phyloP scores from a whole-genome alignment of 75 land plant genomes.

The Pinus albicaulis region DNA sequence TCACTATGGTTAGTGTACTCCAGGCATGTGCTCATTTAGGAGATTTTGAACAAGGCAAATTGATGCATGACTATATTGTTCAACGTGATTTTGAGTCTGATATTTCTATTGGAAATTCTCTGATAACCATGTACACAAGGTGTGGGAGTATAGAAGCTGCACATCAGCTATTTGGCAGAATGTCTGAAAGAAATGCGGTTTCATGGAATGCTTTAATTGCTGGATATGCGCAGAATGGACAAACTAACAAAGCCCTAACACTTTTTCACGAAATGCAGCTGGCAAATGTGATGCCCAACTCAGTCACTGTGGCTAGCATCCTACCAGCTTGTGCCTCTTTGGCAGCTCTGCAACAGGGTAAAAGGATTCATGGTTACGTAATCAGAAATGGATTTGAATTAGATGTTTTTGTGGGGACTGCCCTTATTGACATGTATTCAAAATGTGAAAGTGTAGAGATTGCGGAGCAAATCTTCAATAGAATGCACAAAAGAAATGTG shows the following conservation, averaged over 20 bases:
- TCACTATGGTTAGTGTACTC: background rate
- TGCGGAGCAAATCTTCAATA: constrained; percentile 11
- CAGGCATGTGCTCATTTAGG: background rate
- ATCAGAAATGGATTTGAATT: constrained; percentile 6
- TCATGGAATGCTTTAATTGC: constrained; percentile 21
- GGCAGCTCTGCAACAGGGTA: constrained; percentile 5
- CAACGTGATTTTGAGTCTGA: background rate
- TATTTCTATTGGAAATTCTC: background rate
- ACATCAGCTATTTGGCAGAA: constrained; percentile 3
- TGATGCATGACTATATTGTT: background rate
- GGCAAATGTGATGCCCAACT: constrained; percentile 3
- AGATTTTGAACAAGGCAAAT: background rate
- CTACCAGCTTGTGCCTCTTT: constrained; percentile 2
- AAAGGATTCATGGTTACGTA: constrained; percentile 9
- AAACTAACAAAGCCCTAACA: constrained; percentile 6
- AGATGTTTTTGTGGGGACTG: constrained; percentile 9
- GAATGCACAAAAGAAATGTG: constrained; percentile 2
- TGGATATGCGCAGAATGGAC: constrained; percentile 5
- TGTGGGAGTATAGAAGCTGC: constrained; percentile 20
- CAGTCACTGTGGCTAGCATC: background rate
- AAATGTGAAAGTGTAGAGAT: constrained; percentile 19
- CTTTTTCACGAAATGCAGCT: constrained; percentile 13
- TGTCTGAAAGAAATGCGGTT: constrained; percentile 6
- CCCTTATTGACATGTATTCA: constrained; percentile 25
- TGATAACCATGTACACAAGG: constrained; percentile 12